A percentile compares a stretch with the other conserved stretches of the same genome.
These are phyloP conservation scores for Globisporangium recalcitrans DNA, from an alignment of 352 stramenopile genomes.

Conservation along the genomic window DNA sequence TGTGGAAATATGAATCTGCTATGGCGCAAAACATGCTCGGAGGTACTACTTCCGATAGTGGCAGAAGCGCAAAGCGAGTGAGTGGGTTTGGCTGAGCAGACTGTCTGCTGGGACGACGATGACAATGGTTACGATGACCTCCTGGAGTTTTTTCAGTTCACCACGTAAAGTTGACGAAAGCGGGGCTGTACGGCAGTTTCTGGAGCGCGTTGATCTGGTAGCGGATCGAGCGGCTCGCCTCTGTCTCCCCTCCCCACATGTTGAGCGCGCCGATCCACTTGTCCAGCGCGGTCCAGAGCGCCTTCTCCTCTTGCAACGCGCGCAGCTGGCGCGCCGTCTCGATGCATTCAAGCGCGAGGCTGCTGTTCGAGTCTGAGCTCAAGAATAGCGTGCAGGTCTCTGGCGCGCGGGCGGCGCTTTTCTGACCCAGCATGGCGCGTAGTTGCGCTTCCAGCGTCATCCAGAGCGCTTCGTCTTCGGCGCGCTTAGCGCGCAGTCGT, in stretches of 20 bases:
- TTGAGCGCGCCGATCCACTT: conserved; percentile 1
- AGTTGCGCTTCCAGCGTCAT: conserved; percentile 4
- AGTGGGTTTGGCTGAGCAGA: neutral
- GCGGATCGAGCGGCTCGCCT: conserved; percentile 8
- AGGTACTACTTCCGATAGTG: neutral
- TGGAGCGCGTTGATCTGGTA: conserved; percentile 13
- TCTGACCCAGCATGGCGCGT: conserved; percentile 1
- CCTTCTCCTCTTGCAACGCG: neutral
- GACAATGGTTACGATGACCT: neutral
- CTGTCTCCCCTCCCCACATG: conserved; percentile 9
- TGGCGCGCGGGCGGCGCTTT: neutral
- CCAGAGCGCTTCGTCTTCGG: neutral
- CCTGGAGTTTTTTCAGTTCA: neutral
- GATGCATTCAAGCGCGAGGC: neutral
- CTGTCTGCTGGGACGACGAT: neutral
- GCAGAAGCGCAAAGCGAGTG: neutral
- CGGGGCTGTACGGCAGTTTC: neutral
- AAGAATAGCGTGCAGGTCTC: neutral
- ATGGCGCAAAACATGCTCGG: neutral
- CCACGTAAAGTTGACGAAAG: conserved; percentile 7
- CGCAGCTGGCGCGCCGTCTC: conserved; percentile 1
- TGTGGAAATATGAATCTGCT: neutral
- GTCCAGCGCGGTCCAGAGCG: neutral
- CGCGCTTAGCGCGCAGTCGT: conserved; percentile 6
- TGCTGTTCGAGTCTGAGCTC: neutral